Evolutionary conservation across 2,329 filamentous ascomycete species (phyloP), one percentile per base, ranked within the genome.

Genomic region (Arthroderma sp.): DNA sequence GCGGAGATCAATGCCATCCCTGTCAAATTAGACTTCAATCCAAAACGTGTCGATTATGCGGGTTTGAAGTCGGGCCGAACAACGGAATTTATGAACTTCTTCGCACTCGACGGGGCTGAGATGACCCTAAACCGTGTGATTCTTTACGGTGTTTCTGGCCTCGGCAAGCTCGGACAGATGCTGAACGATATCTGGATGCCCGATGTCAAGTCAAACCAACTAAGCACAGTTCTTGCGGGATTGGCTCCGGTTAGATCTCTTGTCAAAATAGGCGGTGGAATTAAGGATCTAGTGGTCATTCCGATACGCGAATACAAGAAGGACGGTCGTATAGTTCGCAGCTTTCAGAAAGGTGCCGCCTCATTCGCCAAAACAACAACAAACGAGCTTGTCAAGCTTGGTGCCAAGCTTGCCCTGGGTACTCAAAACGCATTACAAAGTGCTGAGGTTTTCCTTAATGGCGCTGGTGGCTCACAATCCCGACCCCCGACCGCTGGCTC

Each of bases 11-110:
- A 86, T 51, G 78, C 84, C 3, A 77, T 98, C 27, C 80, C 80
- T 2, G 74, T 98, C 45, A 87, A 83, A 57, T 77, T 93, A 3
- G 91, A 98, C 64, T 98, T 98, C 68, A 98, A 98, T 62, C 91
- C 91, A 6, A 96, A 98, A 64, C 79, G 86, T n/a, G 86, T 98
- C 11, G 89, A 98, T 62, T 98, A 98, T 55, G 85, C 81, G 0
- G 88, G 88, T 3, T 74, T 98, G 3, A 80, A 88, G 28, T 95
- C 91, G 1, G 91, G 91, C 1, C 86, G 86, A 53, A 96, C 91
- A 0, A 94, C 86, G 0, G 91, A 98, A 61, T 94, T 98, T 57
- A 96, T 96, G 88, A 98, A 98, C 62, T 95, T 98, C 60, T 75
- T 98, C 51, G 84, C 89, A 9, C 75, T 98, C 1, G 91, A 98